Evolutionary conservation across 129 eudicot species (phyloP), one percentile per base, ranked within the genome.

Genomic region (Heracleum sosnowskyi): DNA sequence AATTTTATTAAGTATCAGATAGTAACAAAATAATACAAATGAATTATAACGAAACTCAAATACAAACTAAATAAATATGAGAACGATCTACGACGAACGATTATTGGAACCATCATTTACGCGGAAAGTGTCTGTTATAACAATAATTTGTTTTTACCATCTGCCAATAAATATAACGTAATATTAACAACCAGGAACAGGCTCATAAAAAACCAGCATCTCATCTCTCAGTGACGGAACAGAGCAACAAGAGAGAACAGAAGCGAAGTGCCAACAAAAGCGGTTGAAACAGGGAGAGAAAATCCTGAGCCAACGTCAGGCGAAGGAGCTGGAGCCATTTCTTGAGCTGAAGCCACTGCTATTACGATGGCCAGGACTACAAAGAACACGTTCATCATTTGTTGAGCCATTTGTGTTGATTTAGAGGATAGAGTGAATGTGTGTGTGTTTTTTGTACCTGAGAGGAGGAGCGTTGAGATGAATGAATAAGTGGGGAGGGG

Each of bases 261-360:
- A 45, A 89, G 82, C 29, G 89, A 83, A 8, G 83, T 73, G n/a
- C 86, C 93, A 40, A 89, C 75, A 62, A 87, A 74, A 22, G 86
- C 82, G 2, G 82, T 77, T 0, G 91, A 83, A 3, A 82, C 81
- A 7, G 91, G 81, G 7, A 86, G 31, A 20, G 96, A 86, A 68
- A 83, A 86, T 4, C 85, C 93, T 17, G 84, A 86, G 76, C 96
- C 96, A 47, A 83, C 85, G 3, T 77, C 80, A 1, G 89, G 91
- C 2, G 87, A 80, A 6, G 96, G 96, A 9, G 91, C 88, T 12
- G 96, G 93, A 28, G 90, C 88, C 85, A 79, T 18, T 11, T 80
- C 87, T 77, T 87, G 88, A 10, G 85, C 87, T 0, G 86, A 77
- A 71, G 73, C 88, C 39, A 63, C 57, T 22, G 64, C 80, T 5